These are phyloP conservation scores for Cryphonectria parasitica DNA, from an alignment of 2,329 filamentous ascomycete species.

Conservation along the genomic window DNA sequence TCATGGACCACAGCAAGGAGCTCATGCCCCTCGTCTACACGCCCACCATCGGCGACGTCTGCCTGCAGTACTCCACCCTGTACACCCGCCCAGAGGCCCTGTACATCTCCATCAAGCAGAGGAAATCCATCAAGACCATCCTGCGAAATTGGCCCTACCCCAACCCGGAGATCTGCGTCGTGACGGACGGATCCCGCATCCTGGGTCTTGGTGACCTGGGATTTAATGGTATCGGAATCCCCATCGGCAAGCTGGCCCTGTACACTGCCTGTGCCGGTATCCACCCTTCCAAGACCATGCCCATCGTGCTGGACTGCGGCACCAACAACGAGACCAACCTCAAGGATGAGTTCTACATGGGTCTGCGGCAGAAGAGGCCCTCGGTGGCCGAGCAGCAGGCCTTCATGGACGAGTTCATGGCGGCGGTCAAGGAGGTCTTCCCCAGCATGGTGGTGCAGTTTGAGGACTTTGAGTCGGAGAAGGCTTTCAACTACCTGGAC, in stretches of 20 bases:
- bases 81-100: slow-evolving; percentile 94
- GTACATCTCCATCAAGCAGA: slow-evolving; percentile 95
- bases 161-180: slow-evolving; percentile 91
- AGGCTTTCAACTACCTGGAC: slow-evolving; percentile 90
- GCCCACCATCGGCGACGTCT: slow-evolving; percentile 92
- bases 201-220: slow-evolving; percentile 93
- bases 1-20: slow-evolving; percentile 77
- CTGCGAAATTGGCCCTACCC: slow-evolving; percentile 90
- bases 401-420: slow-evolving; percentile 98
- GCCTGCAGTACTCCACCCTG: slow-evolving; percentile 92
- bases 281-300: slow-evolving; percentile 80
- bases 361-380: slow-evolving; percentile 82
- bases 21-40: slow-evolving; percentile 87
- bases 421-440: slow-evolving; percentile 76
- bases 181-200: slow-evolving; percentile 93
- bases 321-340: slow-evolving; percentile 70
- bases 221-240: slow-evolving; percentile 97
- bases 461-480: slow-evolving; percentile 93
- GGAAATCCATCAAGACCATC: slow-evolving; percentile 85
- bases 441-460: slow-evolving; percentile 81
- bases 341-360: slow-evolving; percentile 80
- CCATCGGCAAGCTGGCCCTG: slow-evolving; percentile 90
- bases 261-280: slow-evolving; percentile 97
- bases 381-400: slow-evolving; percentile 78
- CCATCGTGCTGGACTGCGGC: slow-evolving; percentile 69